Evolutionary conservation across 257 asterid genomes (phyloP).

Genomic region (Craterostigma plantagineum): DNA sequence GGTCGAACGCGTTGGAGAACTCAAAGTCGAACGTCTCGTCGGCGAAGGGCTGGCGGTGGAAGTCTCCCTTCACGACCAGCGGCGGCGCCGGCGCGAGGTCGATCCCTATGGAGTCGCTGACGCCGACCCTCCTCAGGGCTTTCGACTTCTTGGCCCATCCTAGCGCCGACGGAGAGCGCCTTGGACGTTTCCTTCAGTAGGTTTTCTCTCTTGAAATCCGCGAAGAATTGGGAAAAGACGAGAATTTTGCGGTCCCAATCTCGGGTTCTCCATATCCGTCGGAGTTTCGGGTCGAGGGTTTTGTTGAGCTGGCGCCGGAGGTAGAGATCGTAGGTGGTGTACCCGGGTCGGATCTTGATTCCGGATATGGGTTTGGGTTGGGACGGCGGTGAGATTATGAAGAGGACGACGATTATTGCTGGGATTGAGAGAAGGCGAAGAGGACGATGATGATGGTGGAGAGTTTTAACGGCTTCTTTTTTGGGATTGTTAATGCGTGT

Average conservation of each 20-base stretch:
- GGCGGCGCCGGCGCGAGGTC: constrained; percentile 90
- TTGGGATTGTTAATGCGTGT: too few species aligned
- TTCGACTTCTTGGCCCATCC: constrained; percentile 96
- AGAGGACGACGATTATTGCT: too few species aligned
- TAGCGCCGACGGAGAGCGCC: constrained; percentile 67
- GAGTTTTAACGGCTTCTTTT: too few species aligned
- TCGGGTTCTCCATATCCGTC: constrained; percentile 76
- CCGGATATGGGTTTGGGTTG: constrained; percentile 11
- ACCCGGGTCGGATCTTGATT: constrained; percentile 78
- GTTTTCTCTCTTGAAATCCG: constrained; percentile 17
- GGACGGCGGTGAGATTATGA: too few species aligned
- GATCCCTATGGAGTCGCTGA: constrained; percentile 49
- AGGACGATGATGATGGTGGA: too few species aligned
- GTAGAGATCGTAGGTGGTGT: constrained; percentile 61
- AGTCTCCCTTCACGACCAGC: constrained; percentile 73
- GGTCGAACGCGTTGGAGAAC: constrained; percentile 89
- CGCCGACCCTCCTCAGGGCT: constrained; percentile 59
- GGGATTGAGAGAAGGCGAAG: too few species aligned
- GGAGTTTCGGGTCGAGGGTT: constrained; percentile 74
- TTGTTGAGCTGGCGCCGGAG: constrained; percentile 74
- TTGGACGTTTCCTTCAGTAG: constrained; percentile 32
- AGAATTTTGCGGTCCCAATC: constrained; percentile 73
- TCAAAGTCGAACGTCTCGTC: constrained; percentile 58
- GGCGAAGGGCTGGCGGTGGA: constrained; percentile 65
- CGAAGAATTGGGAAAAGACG: constrained; percentile 53